Evolutionary conservation across 2,329 filamentous ascomycete genomes (phyloP).

Genomic region (Botrytis byssoidea): DNA sequence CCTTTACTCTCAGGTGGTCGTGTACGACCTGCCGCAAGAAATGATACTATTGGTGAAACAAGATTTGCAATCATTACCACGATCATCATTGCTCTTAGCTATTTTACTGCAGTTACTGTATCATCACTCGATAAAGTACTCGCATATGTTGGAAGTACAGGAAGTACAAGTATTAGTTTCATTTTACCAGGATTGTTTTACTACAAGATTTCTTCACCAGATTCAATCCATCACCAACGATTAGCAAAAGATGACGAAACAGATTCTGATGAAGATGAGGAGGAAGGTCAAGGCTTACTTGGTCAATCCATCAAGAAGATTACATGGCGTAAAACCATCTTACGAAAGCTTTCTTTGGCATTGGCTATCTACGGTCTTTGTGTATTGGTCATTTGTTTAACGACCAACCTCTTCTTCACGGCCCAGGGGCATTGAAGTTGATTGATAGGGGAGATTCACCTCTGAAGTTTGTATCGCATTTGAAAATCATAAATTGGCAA

Average conservation of each 20-base stretch:
- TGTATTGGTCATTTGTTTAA: conserved; percentile 87
- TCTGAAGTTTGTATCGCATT: neutral
- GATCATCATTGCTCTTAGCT: conserved; percentile 77
- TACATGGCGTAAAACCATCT: conserved; percentile 51
- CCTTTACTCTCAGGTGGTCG: conserved; percentile 45
- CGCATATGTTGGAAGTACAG: conserved; percentile 92
- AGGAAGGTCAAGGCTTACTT: conserved; percentile 40
- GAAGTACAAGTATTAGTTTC: conserved; percentile 93
- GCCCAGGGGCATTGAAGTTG: conserved; percentile 52
- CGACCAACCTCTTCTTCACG: conserved; percentile 75
- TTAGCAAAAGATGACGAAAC: conserved; percentile 86
- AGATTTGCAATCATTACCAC: conserved; percentile 91
- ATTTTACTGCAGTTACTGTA: conserved; percentile 87
- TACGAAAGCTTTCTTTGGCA: conserved; percentile 71
- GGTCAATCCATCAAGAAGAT: conserved; percentile 11
- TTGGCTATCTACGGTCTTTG: conserved; percentile 79
- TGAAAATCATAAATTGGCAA: conserved; percentile 15
- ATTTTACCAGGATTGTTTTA: conserved; percentile 96
- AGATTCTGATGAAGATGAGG: conserved; percentile 56
- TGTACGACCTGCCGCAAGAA: conserved; percentile 48
- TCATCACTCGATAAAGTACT: conserved; percentile 86
- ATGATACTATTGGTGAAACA: conserved; percentile 73
- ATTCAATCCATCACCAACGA: conserved; percentile 81
- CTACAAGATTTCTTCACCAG: conserved; percentile 93
- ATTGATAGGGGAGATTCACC: neutral